Percentiles rank a stretch among this genome's conserved stretches.
These are phyloP conservation scores for Ophiostoma sp. DNA, from an alignment of 2,329 filamentous ascomycete genomes.

Conservation along the genomic window DNA sequence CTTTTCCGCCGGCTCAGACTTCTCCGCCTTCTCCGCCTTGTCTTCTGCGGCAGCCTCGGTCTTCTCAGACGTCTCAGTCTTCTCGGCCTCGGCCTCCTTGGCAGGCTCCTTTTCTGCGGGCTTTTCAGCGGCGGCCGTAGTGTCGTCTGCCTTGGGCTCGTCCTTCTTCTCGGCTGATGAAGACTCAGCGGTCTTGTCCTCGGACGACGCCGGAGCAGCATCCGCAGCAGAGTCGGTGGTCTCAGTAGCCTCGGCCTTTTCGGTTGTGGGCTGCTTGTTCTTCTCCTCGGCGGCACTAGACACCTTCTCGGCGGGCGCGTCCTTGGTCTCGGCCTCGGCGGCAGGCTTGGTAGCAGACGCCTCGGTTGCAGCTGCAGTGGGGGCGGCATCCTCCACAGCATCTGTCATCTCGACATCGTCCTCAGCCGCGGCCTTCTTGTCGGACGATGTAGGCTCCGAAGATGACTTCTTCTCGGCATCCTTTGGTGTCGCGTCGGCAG, in stretches of 20 bases:
- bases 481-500: neutral
- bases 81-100: neutral
- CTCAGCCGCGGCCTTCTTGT: neutral
- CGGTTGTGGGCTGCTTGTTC: neutral
- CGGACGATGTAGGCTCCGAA: neutral
- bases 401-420: conserved; percentile 33
- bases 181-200: neutral
- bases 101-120: neutral
- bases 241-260: neutral
- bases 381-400: neutral
- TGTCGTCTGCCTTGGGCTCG: neutral
- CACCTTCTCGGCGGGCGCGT: neutral
- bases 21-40: neutral
- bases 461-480: neutral
- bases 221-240: neutral
- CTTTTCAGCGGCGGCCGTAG: neutral
- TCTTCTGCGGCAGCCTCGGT: neutral
- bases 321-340: neutral
- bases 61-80: neutral
- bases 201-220: neutral
- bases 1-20: neutral
- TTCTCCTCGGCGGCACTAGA: neutral
- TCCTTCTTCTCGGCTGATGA: neutral
- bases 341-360: neutral
- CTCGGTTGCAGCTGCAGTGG: neutral